Evolutionary conservation across 495 filamentous ascomycete genomes (phyloP).

Genomic region (Paragyromitra xinjiangensis): DNA sequence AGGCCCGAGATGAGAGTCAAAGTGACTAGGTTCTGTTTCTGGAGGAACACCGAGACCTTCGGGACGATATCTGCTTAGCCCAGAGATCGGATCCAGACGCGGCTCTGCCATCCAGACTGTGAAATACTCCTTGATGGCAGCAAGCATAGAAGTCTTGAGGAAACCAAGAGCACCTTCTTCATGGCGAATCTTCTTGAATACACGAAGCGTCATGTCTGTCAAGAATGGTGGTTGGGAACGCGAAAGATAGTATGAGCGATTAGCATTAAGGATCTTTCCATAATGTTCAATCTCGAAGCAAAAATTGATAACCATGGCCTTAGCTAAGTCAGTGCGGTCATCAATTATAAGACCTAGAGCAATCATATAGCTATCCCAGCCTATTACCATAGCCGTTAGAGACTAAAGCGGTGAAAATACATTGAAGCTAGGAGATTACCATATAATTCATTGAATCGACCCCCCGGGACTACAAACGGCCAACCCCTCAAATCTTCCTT

Average conservation of each 20-base stretch:
- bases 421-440: conserved; percentile 58
- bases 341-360: conserved; percentile 84
- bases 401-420: neutral
- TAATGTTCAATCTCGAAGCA: conserved; percentile 98
- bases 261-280: conserved; percentile 96
- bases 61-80: conserved; percentile 89
- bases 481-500: conserved; percentile 75
- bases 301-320: conserved; percentile 93
- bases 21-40: conserved; percentile 90
- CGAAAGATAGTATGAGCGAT: conserved; percentile 90
- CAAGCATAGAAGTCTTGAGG: conserved; percentile 77
- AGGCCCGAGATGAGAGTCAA: conserved; percentile 83
- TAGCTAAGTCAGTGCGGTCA: conserved; percentile 81
- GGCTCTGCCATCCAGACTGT: conserved; percentile 86
- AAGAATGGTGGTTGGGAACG: conserved; percentile 96
- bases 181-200: conserved; percentile 85
- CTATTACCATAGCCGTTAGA: conserved; percentile 33
- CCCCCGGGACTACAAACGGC: conserved; percentile 95
- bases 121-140: conserved; percentile 96
- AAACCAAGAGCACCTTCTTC: conserved; percentile 80
- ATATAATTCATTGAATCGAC: conserved; percentile 96
- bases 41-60: conserved; percentile 91
- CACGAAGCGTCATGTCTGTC: conserved; percentile 93
- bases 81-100: conserved; percentile 77
- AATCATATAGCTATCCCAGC: conserved; percentile 98